Conservation (phyloP, 768 basidiomycete species). For the Tylopilus subfusipes region DNA sequence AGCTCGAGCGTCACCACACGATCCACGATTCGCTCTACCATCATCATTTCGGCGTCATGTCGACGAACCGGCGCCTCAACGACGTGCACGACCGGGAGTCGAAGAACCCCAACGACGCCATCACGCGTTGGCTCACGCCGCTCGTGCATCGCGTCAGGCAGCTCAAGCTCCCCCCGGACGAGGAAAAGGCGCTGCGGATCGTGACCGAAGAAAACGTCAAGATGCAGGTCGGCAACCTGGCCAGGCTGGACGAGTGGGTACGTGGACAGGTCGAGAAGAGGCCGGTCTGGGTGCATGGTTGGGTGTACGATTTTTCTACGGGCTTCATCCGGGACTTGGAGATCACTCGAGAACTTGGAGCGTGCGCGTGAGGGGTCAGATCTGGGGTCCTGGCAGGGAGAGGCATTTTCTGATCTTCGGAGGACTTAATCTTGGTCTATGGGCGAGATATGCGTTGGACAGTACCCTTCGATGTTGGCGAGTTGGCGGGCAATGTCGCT, state of each 20-base stretch:
- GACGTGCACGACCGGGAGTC: conserved; percentile 8
- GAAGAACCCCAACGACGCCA: conserved; percentile 39
- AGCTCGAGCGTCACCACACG: conserved; percentile 5
- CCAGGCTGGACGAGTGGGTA: background rate
- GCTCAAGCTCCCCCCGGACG: conserved; percentile 32
- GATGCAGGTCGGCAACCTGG: conserved; percentile 30
- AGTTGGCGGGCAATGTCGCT: too few relatives aligned
- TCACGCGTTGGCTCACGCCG: conserved; percentile 71
- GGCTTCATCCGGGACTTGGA: conserved; percentile 58
- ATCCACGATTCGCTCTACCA: conserved; percentile 18
- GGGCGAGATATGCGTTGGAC: too few relatives aligned
- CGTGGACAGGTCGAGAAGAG: conserved; percentile 4
- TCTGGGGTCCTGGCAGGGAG: too few relatives aligned
- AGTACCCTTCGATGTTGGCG: too few relatives aligned
- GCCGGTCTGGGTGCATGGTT: conserved; percentile 65
- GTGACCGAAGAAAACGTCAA: conserved; percentile 58
- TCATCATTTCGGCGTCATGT: too few relatives aligned
- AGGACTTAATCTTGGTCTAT: too few relatives aligned
- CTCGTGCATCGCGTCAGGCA: conserved; percentile 50
- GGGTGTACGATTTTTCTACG: conserved; percentile 62
- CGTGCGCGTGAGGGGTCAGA: too few relatives aligned
- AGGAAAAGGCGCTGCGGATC: conserved; percentile 29
- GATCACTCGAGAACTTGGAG: conserved; percentile 34
- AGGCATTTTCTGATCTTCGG: too few relatives aligned
- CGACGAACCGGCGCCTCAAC: conserved; percentile 28